phyloP scores from a whole-genome alignment of 73 alveolate genomes.

The Blepharisma stoltei region DNA sequence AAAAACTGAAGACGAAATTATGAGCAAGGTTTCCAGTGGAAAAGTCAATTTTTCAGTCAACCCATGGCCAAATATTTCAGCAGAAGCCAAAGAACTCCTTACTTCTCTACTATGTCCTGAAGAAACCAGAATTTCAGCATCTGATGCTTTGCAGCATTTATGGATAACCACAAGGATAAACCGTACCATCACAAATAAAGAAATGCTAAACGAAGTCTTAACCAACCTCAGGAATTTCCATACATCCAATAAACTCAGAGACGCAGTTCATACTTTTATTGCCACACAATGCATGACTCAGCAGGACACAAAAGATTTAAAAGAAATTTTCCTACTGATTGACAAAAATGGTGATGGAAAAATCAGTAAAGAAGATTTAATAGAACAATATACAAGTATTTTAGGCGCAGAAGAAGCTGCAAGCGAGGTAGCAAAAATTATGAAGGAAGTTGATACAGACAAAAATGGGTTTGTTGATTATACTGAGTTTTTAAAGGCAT shows the following conservation, averaged over 20 bases:
- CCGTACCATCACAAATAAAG: no score
- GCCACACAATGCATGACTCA: background rate
- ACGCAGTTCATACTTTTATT: background rate
- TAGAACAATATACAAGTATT: background rate
- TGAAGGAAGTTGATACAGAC: background rate
- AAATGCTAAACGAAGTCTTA: background rate
- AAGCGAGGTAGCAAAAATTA: background rate
- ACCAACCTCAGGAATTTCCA: background rate
- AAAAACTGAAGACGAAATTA: constrained; percentile 30
- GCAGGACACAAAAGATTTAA: background rate
- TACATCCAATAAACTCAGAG: background rate
- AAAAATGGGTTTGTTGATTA: background rate
- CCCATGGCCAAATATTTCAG: constrained; percentile 54
- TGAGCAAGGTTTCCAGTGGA: constrained; percentile 58
- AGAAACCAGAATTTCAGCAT: constrained; percentile 48
- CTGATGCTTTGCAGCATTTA: constrained; percentile 53
- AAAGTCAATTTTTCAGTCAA: constrained; percentile 45
- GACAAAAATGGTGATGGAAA: background rate
- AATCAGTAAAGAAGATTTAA: background rate
- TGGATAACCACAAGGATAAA: constrained; percentile 29
- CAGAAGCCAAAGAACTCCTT: constrained; percentile 49
- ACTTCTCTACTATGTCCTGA: constrained; percentile 40
- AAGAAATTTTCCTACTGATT: background rate
- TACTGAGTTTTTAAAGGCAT: background rate
- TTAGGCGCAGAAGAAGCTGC: background rate